Base-by-base conservation (phyloP, 2,329 filamentous ascomycete species). In the Dactylellina cionopaga region DNA sequence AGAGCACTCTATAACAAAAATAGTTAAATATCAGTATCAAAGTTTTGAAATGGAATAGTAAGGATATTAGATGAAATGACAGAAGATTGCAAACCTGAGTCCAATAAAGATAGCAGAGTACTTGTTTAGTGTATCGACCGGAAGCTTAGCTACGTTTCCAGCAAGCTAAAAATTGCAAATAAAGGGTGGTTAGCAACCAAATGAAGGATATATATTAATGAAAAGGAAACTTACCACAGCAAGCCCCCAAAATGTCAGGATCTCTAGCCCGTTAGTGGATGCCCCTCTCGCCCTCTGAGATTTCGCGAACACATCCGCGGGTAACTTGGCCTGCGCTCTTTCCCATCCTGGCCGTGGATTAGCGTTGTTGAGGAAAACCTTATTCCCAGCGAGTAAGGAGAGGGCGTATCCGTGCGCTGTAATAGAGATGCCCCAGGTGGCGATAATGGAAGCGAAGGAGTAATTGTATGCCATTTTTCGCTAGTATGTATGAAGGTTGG, bases 381-480 rank as follows among this genome's bases (percentile, higher is more conserved):
- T 49, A 7, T 15, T 52, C 3, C 47, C 47, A 11, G 58, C 31
- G n/a, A 37, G 39, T n/a, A 52, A 44, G 10, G 52, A 35, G 9
- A 43, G 15, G 6, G 46, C 44, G 9, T 63, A 63, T 9, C n/a
- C 6, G 33, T 63, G 58, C 17, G 46, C 19, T 3, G 37, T 31
- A 33, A 63, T 52, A 10, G 58, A 11, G 15, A 63, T 39, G 29
- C 58, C 46, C 58, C 58, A 63, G 5, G 35, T 49, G 11, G 41
- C 58, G n/a, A 51, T 24, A 19, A 63, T 52, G 2, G 58, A 63
- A 11, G 52, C 24, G 11, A 63, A 15, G 15, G 58, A 63, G 19
- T 54, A 63, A 46, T 63, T 63, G 46, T 63, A 63, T 41, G 46
- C 11, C 54, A 58, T 58, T 24, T 46, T 58, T n/a, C 2, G 15